These are phyloP conservation scores for Plasmodium knowlesi DNA, from an alignment of 169 alveolate genomes.

Conservation along the genomic window DNA sequence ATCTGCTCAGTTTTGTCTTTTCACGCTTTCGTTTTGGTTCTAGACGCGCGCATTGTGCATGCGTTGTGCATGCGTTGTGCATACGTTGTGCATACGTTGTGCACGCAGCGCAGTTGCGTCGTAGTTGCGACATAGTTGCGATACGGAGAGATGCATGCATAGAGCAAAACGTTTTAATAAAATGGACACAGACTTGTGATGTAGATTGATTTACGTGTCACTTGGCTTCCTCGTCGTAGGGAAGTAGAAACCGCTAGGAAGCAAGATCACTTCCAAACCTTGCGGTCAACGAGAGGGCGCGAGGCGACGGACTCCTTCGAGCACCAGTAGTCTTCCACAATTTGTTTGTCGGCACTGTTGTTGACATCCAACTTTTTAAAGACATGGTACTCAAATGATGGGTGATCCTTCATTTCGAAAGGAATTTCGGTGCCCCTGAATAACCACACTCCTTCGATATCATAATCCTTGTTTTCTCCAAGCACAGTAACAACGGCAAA, in stretches of 20 bases:
- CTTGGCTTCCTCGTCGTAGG: too few species aligned
- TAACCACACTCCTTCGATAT: conserved; percentile 96
- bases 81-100: too few species aligned
- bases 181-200: not conserved
- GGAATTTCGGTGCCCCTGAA: conserved; percentile 96
- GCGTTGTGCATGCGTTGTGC: too few species aligned
- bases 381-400: conserved; percentile 95
- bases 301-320: conserved; percentile 92
- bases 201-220: not conserved
- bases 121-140: not conserved
- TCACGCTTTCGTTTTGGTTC: not conserved
- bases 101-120: not conserved
- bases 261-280: conserved; percentile 89
- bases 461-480: conserved; percentile 94
- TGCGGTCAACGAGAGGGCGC: conserved; percentile 85
- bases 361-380: conserved; percentile 88
- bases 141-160: not conserved
- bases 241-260: too few species aligned
- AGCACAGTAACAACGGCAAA: conserved; percentile 95
- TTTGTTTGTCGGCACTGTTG: conserved; percentile 88
- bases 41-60: too few species aligned
- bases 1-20: not conserved
- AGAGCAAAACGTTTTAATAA: not conserved
- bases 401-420: conserved; percentile 93
- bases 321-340: conserved; percentile 94